phyloP scores from a whole-genome alignment of 768 basidiomycete species.

The Rhodotorula paludigena region DNA sequence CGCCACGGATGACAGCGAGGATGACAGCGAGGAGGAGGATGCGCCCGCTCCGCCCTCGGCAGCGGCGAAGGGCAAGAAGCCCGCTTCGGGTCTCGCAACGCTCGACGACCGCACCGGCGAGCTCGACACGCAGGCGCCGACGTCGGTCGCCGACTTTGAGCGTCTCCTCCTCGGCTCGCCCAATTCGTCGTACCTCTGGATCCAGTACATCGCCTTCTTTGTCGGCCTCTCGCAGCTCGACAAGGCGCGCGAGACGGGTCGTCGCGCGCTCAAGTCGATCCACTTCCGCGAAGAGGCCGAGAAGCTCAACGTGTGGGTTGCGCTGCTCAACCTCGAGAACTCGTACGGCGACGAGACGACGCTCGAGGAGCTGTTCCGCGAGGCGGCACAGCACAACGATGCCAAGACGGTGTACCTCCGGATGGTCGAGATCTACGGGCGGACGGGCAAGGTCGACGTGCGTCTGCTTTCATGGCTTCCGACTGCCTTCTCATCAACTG shows the following conservation, averaged over 20 bases:
- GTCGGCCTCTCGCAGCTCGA: conserved; percentile 93
- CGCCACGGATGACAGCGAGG: conserved; percentile 48
- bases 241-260: conserved; percentile 82
- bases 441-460: conserved; percentile 76
- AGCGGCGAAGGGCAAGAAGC: conserved; percentile 55
- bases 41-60: conserved; percentile 51
- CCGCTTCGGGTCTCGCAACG: conserved; percentile 46
- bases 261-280: conserved; percentile 77
- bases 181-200: conserved; percentile 95
- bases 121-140: conserved; percentile 76
- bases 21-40: conserved; percentile 55
- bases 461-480: conserved; percentile 34
- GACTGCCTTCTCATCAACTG: background rate
- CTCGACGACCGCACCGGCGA: conserved; percentile 61
- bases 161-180: conserved; percentile 85
- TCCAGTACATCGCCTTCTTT: conserved; percentile 99
- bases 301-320: conserved; percentile 95
- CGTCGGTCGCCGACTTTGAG: conserved; percentile 92
- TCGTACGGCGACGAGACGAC: conserved; percentile 79
- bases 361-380: conserved; percentile 75
- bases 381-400: conserved; percentile 84
- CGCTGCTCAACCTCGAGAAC: conserved; percentile 88
- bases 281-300: conserved; percentile 94
- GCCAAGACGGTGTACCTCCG: conserved; percentile 83
- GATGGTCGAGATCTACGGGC: conserved; percentile 75